phyloP scores from a whole-genome alignment of 2,329 filamentous ascomycete species.

The Aspergillus terreus region DNA sequence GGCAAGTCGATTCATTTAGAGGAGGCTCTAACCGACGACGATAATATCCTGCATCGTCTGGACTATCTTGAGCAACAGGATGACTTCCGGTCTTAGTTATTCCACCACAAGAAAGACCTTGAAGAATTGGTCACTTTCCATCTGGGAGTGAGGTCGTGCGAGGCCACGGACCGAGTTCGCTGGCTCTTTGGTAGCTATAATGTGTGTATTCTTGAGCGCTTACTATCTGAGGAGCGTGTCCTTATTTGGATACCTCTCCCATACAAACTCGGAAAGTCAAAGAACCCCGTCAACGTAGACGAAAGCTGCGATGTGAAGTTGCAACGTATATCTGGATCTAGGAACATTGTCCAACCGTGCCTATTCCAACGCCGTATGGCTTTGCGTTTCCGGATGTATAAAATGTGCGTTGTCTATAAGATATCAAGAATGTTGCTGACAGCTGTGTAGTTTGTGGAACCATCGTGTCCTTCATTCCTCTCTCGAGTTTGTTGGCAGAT shows the following conservation, averaged over 20 bases:
- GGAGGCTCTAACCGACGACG: slow-evolving; percentile 11
- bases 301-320: slow-evolving; percentile 43
- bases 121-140: slow-evolving; percentile 14
- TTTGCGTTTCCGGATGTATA: slow-evolving; percentile 31
- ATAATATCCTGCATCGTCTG: slow-evolving; percentile 18
- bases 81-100: slow-evolving; percentile 11
- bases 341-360: slow-evolving; percentile 36
- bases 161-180: slow-evolving; percentile 7
- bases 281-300: slow-evolving; percentile 38
- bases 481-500: no score
- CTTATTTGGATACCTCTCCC: slow-evolving; percentile 24
- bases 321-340: slow-evolving; percentile 39
- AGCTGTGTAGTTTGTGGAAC: no score
- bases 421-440: no score
- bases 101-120: slow-evolving; percentile 6
- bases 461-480: no score
- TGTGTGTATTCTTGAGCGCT: slow-evolving; percentile 17
- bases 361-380: slow-evolving; percentile 31
- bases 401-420: slow-evolving; percentile 17
- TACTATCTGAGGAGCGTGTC: slow-evolving; percentile 11
- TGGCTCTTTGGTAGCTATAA: slow-evolving; percentile 23
- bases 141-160: slow-evolving; percentile 8
- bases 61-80: slow-evolving; percentile 14
- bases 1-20: slow-evolving; percentile 8
- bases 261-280: slow-evolving; percentile 34